These are phyloP conservation scores for Hyparrhenia diplandra DNA, from an alignment of 176 grass and related monocot species.

Conservation along the genomic window DNA sequence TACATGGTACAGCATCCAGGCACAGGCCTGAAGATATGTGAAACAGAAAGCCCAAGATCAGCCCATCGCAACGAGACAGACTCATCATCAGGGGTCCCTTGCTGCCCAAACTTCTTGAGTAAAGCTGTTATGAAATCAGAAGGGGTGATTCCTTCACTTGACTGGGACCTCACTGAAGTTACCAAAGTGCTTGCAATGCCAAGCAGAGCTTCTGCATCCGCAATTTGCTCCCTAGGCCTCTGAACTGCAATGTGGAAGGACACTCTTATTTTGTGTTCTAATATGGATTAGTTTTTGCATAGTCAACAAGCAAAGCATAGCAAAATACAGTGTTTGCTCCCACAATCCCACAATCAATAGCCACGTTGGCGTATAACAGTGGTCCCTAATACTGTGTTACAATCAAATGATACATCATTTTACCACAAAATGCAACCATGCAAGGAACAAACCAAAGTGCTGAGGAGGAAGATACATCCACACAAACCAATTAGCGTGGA, in stretches of 20 bases:
- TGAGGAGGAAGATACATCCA: no score
- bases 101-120: conserved; percentile 68
- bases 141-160: conserved; percentile 70
- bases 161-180: conserved; percentile 76
- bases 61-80: conserved; percentile 49
- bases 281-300: background rate
- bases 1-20: conserved; percentile 88
- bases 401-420: no score
- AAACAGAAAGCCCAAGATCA: conserved; percentile 50
- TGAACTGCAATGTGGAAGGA: conserved; percentile 53
- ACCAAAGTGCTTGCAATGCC: conserved; percentile 75
- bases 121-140: conserved; percentile 77
- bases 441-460: no score
- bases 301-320: no score
- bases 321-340: no score
- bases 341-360: no score
- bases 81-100: conserved; percentile 32
- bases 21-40: conserved; percentile 60
- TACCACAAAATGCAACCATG: no score
- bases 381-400: no score
- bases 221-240: conserved; percentile 91
- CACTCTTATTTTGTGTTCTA: background rate
- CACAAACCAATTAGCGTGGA: no score
- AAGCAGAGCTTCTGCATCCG: conserved; percentile 86
- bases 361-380: no score